Base-by-base conservation (phyloP, 2,329 filamentous ascomycete species). In the Apiospora marii region DNA sequence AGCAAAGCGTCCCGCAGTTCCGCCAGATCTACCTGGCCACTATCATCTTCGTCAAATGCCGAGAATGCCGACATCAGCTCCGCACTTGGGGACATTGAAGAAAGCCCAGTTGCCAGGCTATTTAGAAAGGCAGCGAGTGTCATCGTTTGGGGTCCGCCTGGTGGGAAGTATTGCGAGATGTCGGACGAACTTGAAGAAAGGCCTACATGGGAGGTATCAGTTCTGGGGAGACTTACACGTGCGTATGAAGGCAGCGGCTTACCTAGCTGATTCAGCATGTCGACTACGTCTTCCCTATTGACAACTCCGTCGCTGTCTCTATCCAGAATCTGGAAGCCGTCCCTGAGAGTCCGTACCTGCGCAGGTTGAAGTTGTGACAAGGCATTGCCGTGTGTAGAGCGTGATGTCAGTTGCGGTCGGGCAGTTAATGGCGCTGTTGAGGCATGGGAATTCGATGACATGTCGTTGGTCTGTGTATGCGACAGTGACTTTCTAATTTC, bases 21-120 rank as follows among this genome's bases (percentile, higher is more conserved):
- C 0, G 85, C 88, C 27, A 97, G 84, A 80, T 98, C 95, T 51
- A 98, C 91, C 82, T 98, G 95, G 3, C 96, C 96, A 78, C 93
- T 96, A 81, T 99, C 96, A 75, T 97, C 95, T 74, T 97, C 94
- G 79, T 99, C 96, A 80, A 98, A 98, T 0, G 96, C 96, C 2
- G 94, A 94, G 77, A 99, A 96, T 0, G 96, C 96, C 1, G 95
- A 96, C 27, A 94, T 85, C 13, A 99, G 88, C 80, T 99, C 96
- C 22, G 91, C 88, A 30, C 91, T 90, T 0, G 93, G 92, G 0
- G 94, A 97, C 24, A 98, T 86, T 0, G 91, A 89, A 1, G 91
- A 90, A 3, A 98, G 86, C 2, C 93, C 88, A 13, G 90, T 89
- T 0, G 95, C 93, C 1, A 99, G 86, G 0, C 92, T 92, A 79